Base-by-base conservation (phyloP, 768 basidiomycete species). In the Hydnomerulius pinastri region DNA sequence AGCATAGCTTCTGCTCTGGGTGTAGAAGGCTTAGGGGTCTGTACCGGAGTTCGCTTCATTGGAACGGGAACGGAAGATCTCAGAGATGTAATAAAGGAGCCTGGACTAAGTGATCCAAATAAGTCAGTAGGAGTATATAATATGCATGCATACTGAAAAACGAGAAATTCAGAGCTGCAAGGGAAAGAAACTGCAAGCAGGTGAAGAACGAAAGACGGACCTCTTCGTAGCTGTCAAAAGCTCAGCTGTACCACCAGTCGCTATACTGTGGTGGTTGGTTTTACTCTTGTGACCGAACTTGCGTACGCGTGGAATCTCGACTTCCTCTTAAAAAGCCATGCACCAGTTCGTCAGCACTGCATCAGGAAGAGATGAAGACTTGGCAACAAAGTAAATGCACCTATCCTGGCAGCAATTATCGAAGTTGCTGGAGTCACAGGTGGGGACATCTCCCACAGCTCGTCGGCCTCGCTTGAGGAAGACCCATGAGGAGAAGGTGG, bases 221-320 rank as follows among this genome's bases (percentile, higher is more conserved):
- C 60, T 62, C 15, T 56, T 62, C 42, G 38, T 39, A 32, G 6
- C 42, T 29, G 53, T 54, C 49, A 59, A 45, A 42, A 64, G 9
- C 49, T 48, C 43, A 33, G 44, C 46, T 30, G 43, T 48, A 37
- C 48, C 20, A 12, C 28, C 27, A 33, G 33, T 20, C 12, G 50
- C 50, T 24, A 47, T 17, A 18, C 43, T 28, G 33, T 24, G 53
- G 46, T 53, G 29, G 36, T 38, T 15, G 37, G 33, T 43, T 20
- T 53, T 51, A 45, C 53, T 63, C 50, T 48, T 57, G 37, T 68
- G 42, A 42, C 82, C 79, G 17, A 81, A 72, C 50, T 72, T 75
- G 45, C 73, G 73, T 9, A 69, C 65, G 8, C 82, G 76, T 4
- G 86, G 82, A 25, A 88, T 75, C 41, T 78, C 68, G 21, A 77